Percentiles rank a stretch among this genome's conserved stretches.
Conservation (phyloP, 306 rosid species). For the Senna tora region DNA sequence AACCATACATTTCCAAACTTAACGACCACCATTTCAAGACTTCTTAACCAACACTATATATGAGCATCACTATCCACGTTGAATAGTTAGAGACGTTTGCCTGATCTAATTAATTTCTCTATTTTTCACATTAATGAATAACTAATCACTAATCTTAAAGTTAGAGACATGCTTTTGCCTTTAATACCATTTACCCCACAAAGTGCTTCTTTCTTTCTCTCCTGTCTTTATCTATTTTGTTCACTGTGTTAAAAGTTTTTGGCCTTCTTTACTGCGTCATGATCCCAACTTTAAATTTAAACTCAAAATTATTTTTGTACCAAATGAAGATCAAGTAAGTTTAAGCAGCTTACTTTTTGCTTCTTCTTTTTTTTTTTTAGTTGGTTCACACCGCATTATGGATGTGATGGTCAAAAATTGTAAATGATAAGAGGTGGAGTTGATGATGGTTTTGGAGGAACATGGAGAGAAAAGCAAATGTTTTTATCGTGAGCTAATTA, state of each 20-base stretch:
- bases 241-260: not conserved
- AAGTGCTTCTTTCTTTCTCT: not conserved
- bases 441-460: not conserved
- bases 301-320: not conserved
- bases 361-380: too few relatives aligned
- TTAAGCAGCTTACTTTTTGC: not conserved
- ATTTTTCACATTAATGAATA: not conserved
- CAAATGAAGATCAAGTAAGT: not conserved
- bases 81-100: too few relatives aligned
- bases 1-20: not conserved
- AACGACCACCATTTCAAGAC: not conserved
- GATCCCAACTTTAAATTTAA: not conserved
- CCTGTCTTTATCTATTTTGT: not conserved
- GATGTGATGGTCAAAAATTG: not conserved
- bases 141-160: not conserved
- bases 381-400: not conserved
- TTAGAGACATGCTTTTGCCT: not conserved
- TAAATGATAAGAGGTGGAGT: not conserved
- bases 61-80: too few relatives aligned
- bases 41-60: too few relatives aligned
- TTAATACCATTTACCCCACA: not conserved
- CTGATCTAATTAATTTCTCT: too few relatives aligned
- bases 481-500: not conserved
- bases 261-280: not conserved
- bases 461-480: not conserved